Base-by-base conservation (phyloP, 2,329 filamentous ascomycete genomes). In the Trichoderma lentiforme region DNA sequence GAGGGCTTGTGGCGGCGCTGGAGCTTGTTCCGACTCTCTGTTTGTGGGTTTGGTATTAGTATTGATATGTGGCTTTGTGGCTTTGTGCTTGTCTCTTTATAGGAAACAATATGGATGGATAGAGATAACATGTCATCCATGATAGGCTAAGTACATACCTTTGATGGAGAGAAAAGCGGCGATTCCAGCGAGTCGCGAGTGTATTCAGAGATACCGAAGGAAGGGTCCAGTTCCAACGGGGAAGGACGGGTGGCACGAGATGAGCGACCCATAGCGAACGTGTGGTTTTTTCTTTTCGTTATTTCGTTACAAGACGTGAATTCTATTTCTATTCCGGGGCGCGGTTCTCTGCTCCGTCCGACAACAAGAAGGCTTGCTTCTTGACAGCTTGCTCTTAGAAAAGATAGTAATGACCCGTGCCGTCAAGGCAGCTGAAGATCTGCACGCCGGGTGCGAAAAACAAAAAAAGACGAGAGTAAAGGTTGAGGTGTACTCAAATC, bases 351-450 rank as follows among this genome's bases (percentile, higher is more conserved):
- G 58, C 30, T 64, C 36, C 32, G 51, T 70, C 57, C 57, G 43
- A 26, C 39, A 32, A 30, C 28, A 51, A 70, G 66, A 70, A 70
- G 66, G 56, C 66, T 70, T 62, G 66, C 66, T 70, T 70, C 57
- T 60, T 60, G 65, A 30, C 39, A 7, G 26, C 21, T 61, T 61
- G 56, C 34, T 47, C 36, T 51, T 30, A 62, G 26, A 36, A 70
- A 70, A 53, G 66, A 70, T 70, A 62, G 66, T 30, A 58, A 51
- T 62, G 64, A 72, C 58, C 57, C 39, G 66, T 47, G 66, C 71
- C 71, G 57, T 72, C 71, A 72, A 72, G 71, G 67, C 71, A 72
- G 71, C 67, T 51, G 56, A 70, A 57, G 60, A 18, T 70, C 71
- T 71, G 71, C 71, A 72, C 71, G 34, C 71, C 71, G 60, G 71